Base-by-base conservation (phyloP, 1,139 yeast species). In the Ashbya aceris region DNA sequence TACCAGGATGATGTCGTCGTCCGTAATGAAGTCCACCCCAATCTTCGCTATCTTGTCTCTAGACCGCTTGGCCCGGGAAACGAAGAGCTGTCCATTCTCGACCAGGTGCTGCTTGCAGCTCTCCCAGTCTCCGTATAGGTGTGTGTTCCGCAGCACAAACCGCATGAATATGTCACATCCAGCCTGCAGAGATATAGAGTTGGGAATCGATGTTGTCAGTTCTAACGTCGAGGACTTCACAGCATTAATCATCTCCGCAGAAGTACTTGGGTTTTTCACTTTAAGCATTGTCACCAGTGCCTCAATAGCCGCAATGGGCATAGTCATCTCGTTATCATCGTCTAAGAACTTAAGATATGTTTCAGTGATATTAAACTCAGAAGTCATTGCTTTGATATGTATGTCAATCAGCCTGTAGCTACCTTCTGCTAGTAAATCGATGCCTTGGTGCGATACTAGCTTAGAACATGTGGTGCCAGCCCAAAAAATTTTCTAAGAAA, bases 221-320 rank as follows among this genome's bases (percentile, higher is more conserved):
- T 75, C 77, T 39, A 73, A 75, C 9, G 85, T 83, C 35, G 95
- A 93, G 42, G 77, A 75, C 45, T 83, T 82, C 44, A 91, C 77
- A 12, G 87, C 69, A 43, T 79, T 83, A 60, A 87, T 89, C 57
- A 91, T 74, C 61, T 93, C 98, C 1, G 96, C 84, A 2, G 96
- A 85, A 0, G 99, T 93, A 4, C 86, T 74, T 2, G 96, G 96
- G 59, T 86, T 86, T 53, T 86, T 82, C 40, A 79, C 76, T 49
- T 81, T 72, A 33, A 93, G 67, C 67, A 91, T 74, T 5, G 93
- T 83, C 27, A 91, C 95, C 41, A 93, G 69, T 14, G 96, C 79
- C 64, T 91, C 97, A 56, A 93, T 93, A 40, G 98, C 98, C 40
- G 98, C 99, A 33, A 93, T 85, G 4, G 99, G 99, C 97, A 89